Evolutionary conservation across 352 stramenopile species (phyloP).

Genomic region (Phytophthora colocasiae): DNA sequence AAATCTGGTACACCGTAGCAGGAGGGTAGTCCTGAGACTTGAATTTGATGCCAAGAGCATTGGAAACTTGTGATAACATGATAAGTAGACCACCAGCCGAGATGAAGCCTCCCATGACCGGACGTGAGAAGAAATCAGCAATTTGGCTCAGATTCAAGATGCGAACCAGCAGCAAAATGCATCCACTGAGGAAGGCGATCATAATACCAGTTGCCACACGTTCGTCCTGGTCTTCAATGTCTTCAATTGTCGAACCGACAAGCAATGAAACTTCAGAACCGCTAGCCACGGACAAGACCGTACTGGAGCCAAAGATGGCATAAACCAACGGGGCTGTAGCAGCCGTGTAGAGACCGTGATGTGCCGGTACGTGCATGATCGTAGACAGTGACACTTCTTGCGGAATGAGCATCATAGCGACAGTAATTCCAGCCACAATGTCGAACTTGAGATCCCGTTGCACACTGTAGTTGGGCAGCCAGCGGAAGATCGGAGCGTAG

Average conservation of each 20-base stretch:
- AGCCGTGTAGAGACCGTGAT: conserved; percentile 25
- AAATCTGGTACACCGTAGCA: conserved; percentile 19
- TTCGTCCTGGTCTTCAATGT: conserved; percentile 24
- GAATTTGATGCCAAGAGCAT: conserved; percentile 22
- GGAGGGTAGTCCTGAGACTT: conserved; percentile 27
- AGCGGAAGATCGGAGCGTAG: conserved; percentile 28
- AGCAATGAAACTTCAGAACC: conserved; percentile 27
- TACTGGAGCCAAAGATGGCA: conserved; percentile 30
- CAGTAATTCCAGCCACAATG: conserved; percentile 20
- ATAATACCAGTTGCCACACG: conserved; percentile 16
- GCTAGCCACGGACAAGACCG: conserved; percentile 20
- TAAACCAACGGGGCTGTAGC: conserved; percentile 22
- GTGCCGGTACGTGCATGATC: conserved; percentile 22
- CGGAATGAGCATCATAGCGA: conserved; percentile 27
- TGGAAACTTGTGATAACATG: conserved; percentile 27
- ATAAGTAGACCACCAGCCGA: conserved; percentile 24
- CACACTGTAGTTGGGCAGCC: conserved; percentile 30
- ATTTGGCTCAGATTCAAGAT: conserved; percentile 25
- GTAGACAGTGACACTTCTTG: conserved; percentile 20
- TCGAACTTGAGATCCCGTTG: conserved; percentile 31
- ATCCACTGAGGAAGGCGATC: conserved; percentile 26
- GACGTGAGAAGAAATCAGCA: conserved; percentile 28
- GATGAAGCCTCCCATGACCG: conserved; percentile 30
- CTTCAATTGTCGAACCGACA: conserved; percentile 17
- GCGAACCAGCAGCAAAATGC: conserved; percentile 17